Conservation (phyloP, 2,329 filamentous ascomycete genomes). For the Rhynchosporium agropyri region DNA sequence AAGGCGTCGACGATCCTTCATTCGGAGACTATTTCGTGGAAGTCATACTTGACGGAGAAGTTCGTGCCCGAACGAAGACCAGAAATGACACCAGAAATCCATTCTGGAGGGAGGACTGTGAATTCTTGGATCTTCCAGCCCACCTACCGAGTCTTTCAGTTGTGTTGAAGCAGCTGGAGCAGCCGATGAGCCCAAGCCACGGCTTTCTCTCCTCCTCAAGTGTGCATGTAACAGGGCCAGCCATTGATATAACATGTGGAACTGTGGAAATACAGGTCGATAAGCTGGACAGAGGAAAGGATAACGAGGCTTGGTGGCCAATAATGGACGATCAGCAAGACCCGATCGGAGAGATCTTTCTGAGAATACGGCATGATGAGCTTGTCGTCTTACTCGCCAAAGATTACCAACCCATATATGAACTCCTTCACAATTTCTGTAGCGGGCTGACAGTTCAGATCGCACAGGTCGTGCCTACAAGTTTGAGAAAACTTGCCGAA, state of each 20-base stretch:
- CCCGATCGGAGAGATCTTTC: conserved; percentile 78
- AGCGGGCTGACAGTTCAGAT: conserved; percentile 85
- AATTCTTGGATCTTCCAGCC: conserved; percentile 73
- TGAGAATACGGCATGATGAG: conserved; percentile 84
- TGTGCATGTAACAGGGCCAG: conserved; percentile 33
- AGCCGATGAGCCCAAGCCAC: conserved; percentile 29
- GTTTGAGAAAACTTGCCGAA: conserved; percentile 80
- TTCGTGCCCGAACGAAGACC: conserved; percentile 73
- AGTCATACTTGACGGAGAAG: conserved; percentile 77
- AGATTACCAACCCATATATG: conserved; percentile 82
- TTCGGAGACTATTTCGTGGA: conserved; percentile 77
- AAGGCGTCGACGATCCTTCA: conserved; percentile 49
- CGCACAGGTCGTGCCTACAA: conserved; percentile 74
- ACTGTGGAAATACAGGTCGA: conserved; percentile 77
- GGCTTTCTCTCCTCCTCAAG: conserved; percentile 40
- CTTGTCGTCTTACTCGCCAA: conserved; percentile 83
- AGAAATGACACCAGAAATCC: conserved; percentile 73
- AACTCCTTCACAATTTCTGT: conserved; percentile 82
- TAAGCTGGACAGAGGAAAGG: conserved; percentile 74
- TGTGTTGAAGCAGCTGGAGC: conserved; percentile 67
- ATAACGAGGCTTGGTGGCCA: conserved; percentile 86
- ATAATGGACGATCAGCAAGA: conserved; percentile 77
- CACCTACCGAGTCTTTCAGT: conserved; percentile 70
- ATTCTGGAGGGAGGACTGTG: conserved; percentile 79
- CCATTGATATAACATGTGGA: conserved; percentile 61